A percentile compares a stretch with the other conserved stretches of the same genome.
Evolutionary conservation across 2,329 filamentous ascomycete genomes (phyloP).

Genomic region (Ilyonectria mors-panacis): DNA sequence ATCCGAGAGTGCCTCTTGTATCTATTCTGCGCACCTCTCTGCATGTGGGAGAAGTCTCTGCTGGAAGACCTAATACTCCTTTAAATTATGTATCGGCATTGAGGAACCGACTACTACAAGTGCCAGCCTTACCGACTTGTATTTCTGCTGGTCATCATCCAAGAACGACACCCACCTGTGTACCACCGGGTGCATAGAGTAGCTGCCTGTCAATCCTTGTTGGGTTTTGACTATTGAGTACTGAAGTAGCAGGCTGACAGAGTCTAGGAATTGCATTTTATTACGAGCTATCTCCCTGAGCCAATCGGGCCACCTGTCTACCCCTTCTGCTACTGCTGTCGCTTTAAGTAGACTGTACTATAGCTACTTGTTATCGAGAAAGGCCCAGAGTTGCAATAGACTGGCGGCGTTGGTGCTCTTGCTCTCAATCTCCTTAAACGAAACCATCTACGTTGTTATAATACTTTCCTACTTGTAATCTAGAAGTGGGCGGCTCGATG

Average conservation of each 20-base stretch:
- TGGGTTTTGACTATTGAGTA: constrained; percentile 16
- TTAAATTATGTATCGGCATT: background rate
- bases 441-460: too few species aligned
- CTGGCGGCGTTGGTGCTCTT: constrained; percentile 3
- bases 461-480: too few species aligned
- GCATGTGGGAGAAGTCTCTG: constrained; percentile 14
- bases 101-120: background rate
- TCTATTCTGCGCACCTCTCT: background rate
- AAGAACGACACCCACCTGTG: constrained; percentile 12
- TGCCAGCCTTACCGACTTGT: constrained; percentile 3
- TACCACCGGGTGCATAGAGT: constrained; percentile 17
- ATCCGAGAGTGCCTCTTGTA: background rate
- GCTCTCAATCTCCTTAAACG: constrained; percentile 7
- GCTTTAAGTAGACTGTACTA: constrained; percentile 8
- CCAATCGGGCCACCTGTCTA: too few species aligned
- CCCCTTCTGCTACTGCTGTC: too few species aligned
- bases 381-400: constrained; percentile 19
- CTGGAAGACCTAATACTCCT: constrained; percentile 10
- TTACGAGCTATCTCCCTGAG: too few species aligned
- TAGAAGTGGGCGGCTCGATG: too few species aligned
- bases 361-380: constrained; percentile 21
- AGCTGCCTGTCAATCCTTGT: constrained; percentile 8
- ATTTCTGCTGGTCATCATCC: background rate
- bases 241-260: constrained; percentile 9
- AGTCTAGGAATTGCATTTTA: background rate